phyloP scores from a whole-genome alignment of 768 basidiomycete genomes.

The Strobilomyces dryophilus region DNA sequence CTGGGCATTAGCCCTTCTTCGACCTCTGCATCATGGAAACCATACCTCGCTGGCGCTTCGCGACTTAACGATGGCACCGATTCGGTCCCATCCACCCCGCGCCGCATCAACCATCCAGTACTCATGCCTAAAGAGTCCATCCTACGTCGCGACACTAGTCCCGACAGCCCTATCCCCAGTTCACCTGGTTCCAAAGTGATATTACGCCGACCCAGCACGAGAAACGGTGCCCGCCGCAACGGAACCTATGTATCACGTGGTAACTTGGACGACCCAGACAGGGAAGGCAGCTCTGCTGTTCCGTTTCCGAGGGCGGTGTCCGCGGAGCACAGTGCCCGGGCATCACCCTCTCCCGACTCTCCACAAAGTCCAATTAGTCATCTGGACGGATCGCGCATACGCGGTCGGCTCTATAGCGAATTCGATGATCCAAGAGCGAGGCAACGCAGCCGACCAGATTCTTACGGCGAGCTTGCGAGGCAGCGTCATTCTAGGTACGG shows the following conservation, averaged over 20 bases:
- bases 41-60: slow-evolving; percentile 47
- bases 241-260: slow-evolving; percentile 44
- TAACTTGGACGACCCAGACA: slow-evolving; percentile 31
- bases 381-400: slow-evolving; percentile 38
- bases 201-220: slow-evolving; percentile 57
- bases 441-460: slow-evolving; percentile 56
- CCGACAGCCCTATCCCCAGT: slow-evolving; percentile 42
- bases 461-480: slow-evolving; percentile 64
- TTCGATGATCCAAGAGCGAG: slow-evolving; percentile 53
- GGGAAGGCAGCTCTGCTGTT: slow-evolving; percentile 38
- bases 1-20: slow-evolving; percentile 34
- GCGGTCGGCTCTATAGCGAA: slow-evolving; percentile 70
- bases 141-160: slow-evolving; percentile 52
- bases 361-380: slow-evolving; percentile 27
- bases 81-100: slow-evolving; percentile 32
- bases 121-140: slow-evolving; percentile 48
- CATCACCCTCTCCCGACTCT: slow-evolving; percentile 38
- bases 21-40: slow-evolving; percentile 50
- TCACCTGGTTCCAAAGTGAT: slow-evolving; percentile 41
- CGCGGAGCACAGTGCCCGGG: slow-evolving; percentile 39
- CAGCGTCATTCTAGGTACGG: slow-evolving; percentile 62
- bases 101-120: slow-evolving; percentile 53
- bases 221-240: slow-evolving; percentile 42
- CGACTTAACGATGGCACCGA: slow-evolving; percentile 47
- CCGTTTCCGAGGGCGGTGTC: slow-evolving; percentile 66